Conservation (phyloP, 768 basidiomycete genomes). For the Kwoniella sp. region DNA sequence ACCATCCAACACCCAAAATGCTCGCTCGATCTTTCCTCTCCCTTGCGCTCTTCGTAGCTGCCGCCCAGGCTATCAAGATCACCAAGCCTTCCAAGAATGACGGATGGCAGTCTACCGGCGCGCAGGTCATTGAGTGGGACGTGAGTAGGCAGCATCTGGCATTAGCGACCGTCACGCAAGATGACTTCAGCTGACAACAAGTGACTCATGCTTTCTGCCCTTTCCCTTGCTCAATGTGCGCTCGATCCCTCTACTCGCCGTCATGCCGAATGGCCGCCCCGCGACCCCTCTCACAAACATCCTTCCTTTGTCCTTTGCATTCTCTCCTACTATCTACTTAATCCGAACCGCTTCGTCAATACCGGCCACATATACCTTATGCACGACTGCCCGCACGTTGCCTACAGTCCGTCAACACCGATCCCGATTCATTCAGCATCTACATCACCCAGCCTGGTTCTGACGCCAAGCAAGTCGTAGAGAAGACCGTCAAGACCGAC, state of each 20-base stretch:
- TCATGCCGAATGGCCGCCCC: background rate
- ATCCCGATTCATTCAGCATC: slow-evolving; percentile 43
- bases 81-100: slow-evolving; percentile 34
- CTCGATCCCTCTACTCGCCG: background rate
- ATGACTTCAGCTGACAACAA: background rate
- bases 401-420: slow-evolving; percentile 43
- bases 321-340: too few relatives aligned
- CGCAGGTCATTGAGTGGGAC: slow-evolving; percentile 37
- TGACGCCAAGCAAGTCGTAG: slow-evolving; percentile 33
- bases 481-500: slow-evolving; percentile 31
- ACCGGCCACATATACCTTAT: too few relatives aligned
- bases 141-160: slow-evolving; percentile 36
- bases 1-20: too few relatives aligned
- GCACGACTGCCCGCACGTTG: too few relatives aligned
- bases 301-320: background rate
- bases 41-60: slow-evolving; percentile 19
- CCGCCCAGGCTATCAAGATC: slow-evolving; percentile 34
- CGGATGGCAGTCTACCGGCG: slow-evolving; percentile 37
- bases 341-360: background rate
- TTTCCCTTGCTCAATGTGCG: background rate
- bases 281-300: background rate
- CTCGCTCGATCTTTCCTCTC: background rate
- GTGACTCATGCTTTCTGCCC: background rate
- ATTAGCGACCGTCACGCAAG: background rate
- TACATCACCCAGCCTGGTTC: slow-evolving; percentile 32